These are phyloP conservation scores for Grigorovia jiainica DNA, from an alignment of 805 yeast species.

Conservation along the genomic window DNA sequence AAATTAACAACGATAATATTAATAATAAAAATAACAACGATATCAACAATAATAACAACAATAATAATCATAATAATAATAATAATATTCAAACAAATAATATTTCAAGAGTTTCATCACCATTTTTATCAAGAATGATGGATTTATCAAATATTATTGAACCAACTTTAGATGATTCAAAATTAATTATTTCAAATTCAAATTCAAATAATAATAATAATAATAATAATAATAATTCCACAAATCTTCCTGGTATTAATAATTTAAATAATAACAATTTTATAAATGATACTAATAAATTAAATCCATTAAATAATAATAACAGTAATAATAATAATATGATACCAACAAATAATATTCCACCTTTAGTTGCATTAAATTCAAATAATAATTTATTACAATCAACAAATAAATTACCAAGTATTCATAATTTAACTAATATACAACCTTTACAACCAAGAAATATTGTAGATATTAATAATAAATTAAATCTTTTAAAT, in stretches of 20 bases:
- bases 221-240: neutral
- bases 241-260: neutral
- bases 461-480: neutral
- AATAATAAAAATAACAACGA: too few relatives aligned
- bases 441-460: neutral
- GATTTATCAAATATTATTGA: slow-evolving; percentile 29
- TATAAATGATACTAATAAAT: neutral
- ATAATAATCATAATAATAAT: too few relatives aligned
- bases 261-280: neutral
- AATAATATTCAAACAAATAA: slow-evolving; percentile 17
- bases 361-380: neutral
- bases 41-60: too few relatives aligned
- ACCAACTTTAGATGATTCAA: slow-evolving; percentile 30
- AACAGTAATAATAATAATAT: neutral
- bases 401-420: neutral
- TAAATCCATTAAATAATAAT: neutral
- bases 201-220: neutral
- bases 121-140: slow-evolving; percentile 29
- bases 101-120: slow-evolving; percentile 23
- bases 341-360: neutral
- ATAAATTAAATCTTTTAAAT: neutral
- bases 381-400: too few relatives aligned
- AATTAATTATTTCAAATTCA: slow-evolving; percentile 22
- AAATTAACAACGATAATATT: too few relatives aligned
- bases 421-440: neutral